Evolutionary conservation across 2,329 filamentous ascomycete genomes (phyloP).

Genomic region (Pseudocercospora eumusae): DNA sequence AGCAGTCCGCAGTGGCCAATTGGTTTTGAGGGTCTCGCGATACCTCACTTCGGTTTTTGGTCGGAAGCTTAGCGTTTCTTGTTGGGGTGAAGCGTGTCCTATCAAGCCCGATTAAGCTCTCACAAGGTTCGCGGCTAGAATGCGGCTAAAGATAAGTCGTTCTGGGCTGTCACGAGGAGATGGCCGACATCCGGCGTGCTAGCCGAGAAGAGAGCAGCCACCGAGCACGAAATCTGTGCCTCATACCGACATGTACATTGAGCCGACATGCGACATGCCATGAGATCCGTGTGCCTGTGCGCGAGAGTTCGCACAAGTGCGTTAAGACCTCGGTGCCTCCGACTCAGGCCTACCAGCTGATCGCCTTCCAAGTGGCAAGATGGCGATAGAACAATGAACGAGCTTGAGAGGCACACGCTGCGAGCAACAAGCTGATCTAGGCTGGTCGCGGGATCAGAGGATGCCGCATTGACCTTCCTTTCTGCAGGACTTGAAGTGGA

Average conservation of each 20-base stretch:
- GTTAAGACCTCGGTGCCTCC: background rate
- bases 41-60: background rate
- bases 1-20: background rate
- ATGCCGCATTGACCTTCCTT: no score
- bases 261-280: background rate
- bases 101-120: background rate
- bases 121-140: background rate
- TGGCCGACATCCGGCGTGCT: background rate
- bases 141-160: conserved; percentile 5
- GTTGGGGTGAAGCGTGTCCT: background rate
- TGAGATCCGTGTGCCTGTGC: no score
- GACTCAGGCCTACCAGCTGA: background rate
- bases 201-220: background rate
- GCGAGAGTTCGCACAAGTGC: background rate
- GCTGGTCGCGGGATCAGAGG: background rate
- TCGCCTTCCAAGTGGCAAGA: conserved; percentile 1
- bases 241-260: background rate
- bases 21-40: background rate
- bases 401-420: background rate
- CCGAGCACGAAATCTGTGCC: background rate
- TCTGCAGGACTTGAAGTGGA: background rate
- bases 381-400: background rate
- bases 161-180: background rate
- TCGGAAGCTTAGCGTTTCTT: conserved; percentile 4
- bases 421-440: background rate